phyloP scores from a whole-genome alignment of 805 yeast genomes.

The Yarrowia alimentaria region DNA sequence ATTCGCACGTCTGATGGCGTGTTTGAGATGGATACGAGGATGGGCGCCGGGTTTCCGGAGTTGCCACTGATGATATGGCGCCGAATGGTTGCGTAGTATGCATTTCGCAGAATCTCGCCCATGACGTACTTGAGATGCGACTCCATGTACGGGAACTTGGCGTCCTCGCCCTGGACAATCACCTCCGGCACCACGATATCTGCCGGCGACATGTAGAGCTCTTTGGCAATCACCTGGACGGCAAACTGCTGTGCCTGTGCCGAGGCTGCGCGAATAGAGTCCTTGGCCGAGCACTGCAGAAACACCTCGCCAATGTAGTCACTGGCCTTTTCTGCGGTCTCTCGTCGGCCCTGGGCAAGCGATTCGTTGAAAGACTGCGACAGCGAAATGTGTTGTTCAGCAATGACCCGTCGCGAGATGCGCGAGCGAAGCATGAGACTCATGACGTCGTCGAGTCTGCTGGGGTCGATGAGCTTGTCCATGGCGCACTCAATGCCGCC shows the following conservation, averaged over 20 bases:
- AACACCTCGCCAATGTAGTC: conserved; percentile 70
- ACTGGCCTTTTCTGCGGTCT: conserved; percentile 14
- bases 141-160: conserved; percentile 76
- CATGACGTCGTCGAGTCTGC: conserved; percentile 68
- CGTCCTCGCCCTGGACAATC: conserved; percentile 65
- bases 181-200: conserved; percentile 77
- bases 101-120: conserved; percentile 84
- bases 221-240: conserved; percentile 69
- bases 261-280: conserved; percentile 59
- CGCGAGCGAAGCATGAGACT: conserved; percentile 78
- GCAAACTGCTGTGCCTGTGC: conserved; percentile 63
- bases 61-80: conserved; percentile 39
- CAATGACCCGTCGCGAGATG: conserved; percentile 83
- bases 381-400: conserved; percentile 85
- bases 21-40: conserved; percentile 70
- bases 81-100: conserved; percentile 75
- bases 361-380: conserved; percentile 59
- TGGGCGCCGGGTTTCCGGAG: conserved; percentile 45
- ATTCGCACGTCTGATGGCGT: conserved; percentile 66
- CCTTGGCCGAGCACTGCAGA: conserved; percentile 70
- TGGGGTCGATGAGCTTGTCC: conserved; percentile 54
- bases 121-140: conserved; percentile 82
- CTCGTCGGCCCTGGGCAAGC: conserved; percentile 41
- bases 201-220: conserved; percentile 62
- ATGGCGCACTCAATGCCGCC: conserved; percentile 84